Evolutionary conservation across 441 rosid genomes (phyloP), one percentile per base, ranked within the genome.

Genomic region (Gossypium davidsonii): DNA sequence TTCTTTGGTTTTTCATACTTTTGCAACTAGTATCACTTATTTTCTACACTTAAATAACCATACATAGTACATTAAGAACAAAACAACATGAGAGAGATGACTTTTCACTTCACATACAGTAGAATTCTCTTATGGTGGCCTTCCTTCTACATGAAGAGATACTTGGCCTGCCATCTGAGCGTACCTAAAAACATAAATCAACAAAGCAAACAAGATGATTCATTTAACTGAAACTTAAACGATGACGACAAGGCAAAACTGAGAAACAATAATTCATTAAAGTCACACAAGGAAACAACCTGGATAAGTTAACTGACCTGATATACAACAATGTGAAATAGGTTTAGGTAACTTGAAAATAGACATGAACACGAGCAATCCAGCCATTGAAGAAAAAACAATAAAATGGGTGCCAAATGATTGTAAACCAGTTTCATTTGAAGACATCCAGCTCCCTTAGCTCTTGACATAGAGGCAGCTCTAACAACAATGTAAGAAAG

Each of bases 301-400:
- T 5, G 63, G 31, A 21, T 57, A 49, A 61, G 20, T 49, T 46
- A 70, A 72, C 77, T 25, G 39, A 88, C 92, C 87, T 85, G 76
- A 67, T 85, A 81, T 10, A 86, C 78, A 72, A 81, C 80, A 37
- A 88, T 34, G 74, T 84, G 84, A 77, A 83, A 85, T 46, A 83
- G 84, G 80, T 81, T 78, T 39, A 88, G 44, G 72, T 81, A 85
- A 58, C 80, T 80, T 21, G 89, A 78, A 28, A 84, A 72, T 2
- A 83, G 71, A 76, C 85, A 83, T 23, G 83, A 39, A 73, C 87
- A 83, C 0, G 89, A 85, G 70, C 81, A 81, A 75, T 86, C 87
- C 82, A 88, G 55, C 89, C 90, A 85, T 28, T 84, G 87, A 21
- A 86, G 78, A 72, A 88, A 71, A 66, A 82, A 78, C 73, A 88